Evolutionary conservation across 495 filamentous ascomycete genomes (phyloP).

Genomic region (Neurospora sp.): DNA sequence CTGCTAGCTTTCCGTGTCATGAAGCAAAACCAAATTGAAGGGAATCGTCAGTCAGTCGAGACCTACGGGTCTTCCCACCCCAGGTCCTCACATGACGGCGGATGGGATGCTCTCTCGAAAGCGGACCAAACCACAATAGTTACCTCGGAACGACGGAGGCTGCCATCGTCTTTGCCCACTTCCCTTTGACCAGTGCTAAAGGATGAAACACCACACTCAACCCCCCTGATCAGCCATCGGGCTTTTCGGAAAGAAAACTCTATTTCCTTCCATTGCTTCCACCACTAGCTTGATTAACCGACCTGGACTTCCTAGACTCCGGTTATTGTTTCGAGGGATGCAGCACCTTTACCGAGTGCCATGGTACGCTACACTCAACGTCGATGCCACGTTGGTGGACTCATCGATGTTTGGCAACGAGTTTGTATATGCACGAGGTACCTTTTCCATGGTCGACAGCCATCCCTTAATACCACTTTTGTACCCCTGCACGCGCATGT

Average conservation of each 20-base stretch:
- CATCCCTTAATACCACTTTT: conserved; percentile 20
- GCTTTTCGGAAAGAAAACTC: conserved; percentile 22
- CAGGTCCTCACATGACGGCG: neutral
- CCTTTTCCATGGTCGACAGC: conserved; percentile 16
- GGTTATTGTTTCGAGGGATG: neutral
- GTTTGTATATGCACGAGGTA: conserved; percentile 6
- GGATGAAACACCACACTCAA: conserved; percentile 29
- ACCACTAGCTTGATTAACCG: conserved; percentile 26
- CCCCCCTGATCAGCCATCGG: conserved; percentile 5
- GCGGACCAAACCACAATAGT: conserved; percentile 6
- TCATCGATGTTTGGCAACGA: neutral
- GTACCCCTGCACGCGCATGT: conserved; percentile 6
- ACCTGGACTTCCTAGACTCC: conserved; percentile 7
- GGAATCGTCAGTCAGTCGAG: neutral
- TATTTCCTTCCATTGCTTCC: conserved; percentile 23
- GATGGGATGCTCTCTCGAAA: neutral
- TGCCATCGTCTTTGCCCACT: conserved; percentile 23
- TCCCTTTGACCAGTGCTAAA: conserved; percentile 31
- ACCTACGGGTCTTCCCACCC: neutral
- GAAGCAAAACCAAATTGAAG: neutral
- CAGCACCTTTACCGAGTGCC: neutral
- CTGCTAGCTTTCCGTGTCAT: neutral
- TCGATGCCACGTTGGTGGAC: neutral
- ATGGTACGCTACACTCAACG: neutral
- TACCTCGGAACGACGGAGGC: conserved; percentile 27